These are phyloP conservation scores for Albophoma yamanashiensis DNA, from an alignment of 2,329 filamentous ascomycete species.

Conservation along the genomic window DNA sequence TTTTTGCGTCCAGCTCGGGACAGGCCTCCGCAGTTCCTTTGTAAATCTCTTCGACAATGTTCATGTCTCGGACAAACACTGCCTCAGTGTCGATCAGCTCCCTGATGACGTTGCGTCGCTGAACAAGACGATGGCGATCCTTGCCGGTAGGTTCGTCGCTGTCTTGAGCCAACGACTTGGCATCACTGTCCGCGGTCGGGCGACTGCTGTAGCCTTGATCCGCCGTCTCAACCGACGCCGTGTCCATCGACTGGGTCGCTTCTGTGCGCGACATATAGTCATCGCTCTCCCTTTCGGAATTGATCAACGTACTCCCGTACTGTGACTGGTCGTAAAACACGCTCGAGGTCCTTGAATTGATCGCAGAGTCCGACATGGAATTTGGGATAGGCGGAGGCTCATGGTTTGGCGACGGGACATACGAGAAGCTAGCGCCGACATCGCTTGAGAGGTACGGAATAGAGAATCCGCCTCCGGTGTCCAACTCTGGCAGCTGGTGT, in stretches of 20 bases:
- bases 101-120: conserved; percentile 76
- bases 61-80: conserved; percentile 89
- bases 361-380: conserved; percentile 21
- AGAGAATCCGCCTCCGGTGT: conserved; percentile 39
- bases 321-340: conserved; percentile 26
- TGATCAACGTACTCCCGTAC: conserved; percentile 28
- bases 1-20: conserved; percentile 67
- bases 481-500: conserved; percentile 37
- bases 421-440: conserved; percentile 15
- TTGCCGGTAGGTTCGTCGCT: conserved; percentile 34
- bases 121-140: conserved; percentile 61
- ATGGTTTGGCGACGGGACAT: conserved; percentile 34
- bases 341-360: conserved; percentile 30
- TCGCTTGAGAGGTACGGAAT: conserved; percentile 33
- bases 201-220: conserved; percentile 28
- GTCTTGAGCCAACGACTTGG: conserved; percentile 22
- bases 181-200: conserved; percentile 26
- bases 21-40: conserved; percentile 82
- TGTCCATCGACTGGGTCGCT: conserved; percentile 35
- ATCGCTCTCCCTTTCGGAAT: conserved; percentile 34
- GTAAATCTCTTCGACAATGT: conserved; percentile 95
- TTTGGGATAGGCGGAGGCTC: conserved; percentile 39
- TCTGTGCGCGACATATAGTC: conserved; percentile 31
- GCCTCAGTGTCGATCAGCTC: conserved; percentile 91
- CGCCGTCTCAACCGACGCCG: conserved; percentile 30